Base-by-base conservation (phyloP, 495 filamentous ascomycete species). In the Xylaria venustula region DNA sequence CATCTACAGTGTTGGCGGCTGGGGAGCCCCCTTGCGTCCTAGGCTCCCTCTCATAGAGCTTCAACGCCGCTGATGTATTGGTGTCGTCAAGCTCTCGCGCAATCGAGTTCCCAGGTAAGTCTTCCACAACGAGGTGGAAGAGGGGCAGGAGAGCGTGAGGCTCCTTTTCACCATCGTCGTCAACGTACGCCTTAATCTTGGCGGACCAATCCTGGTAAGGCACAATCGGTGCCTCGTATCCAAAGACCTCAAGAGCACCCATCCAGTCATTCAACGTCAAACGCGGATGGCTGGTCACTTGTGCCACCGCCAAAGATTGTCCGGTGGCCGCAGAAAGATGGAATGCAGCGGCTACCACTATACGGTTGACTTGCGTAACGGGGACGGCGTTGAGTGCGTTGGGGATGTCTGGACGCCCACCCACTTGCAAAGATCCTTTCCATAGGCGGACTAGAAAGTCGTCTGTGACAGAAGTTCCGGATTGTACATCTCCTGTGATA, bases 351-450 rank as follows among this genome's bases (percentile, higher is more conserved):
- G 92, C 90, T 23, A 91, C 86, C 22, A 96, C 88, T 15, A 95
- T 82, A 7, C 86, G 80, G 0, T 89, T 85, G 50, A 97, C 93
- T 67, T 94, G 90, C 66, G 87, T 84, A 25, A 97, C 92, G 0
- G 94, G 94, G 3, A 96, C 91, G 70, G 86, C 85, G 75, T 98
- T 98, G 68, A 97, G 85, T 0, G 90, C 93, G 75, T 97, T 98
- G 73, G 78, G 69, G 63, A 98, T 92, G 59, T 83, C 79, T 0
- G 94, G 94, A 1, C 88, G 84, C 25, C 80, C 75, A 0, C 73
- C 74, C 0, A 97, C 77, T 71, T 98, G 94, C 48, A 95, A 83
- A 62, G 91, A 96, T 46, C 91, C 93, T 75, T 97, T 97, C 36
- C 89, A 70, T 82, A 97, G 84, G 48, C 94, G 89, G 54, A 96